Evolutionary conservation across 106 monocot species (phyloP).

Genomic region (Dendrobium officinale): DNA sequence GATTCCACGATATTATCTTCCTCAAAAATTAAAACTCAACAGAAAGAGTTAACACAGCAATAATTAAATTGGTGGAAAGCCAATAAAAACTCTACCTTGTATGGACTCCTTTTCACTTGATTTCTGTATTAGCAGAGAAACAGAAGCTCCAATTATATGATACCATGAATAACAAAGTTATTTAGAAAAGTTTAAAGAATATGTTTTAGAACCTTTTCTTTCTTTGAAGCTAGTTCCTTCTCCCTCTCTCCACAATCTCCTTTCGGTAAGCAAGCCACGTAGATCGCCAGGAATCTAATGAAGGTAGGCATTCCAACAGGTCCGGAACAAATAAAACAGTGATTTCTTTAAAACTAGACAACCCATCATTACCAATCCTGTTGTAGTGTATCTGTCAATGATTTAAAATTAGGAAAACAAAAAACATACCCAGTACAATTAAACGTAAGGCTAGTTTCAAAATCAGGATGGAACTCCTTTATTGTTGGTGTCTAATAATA

Average conservation of each 20-base stretch:
- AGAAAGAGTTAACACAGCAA: background rate
- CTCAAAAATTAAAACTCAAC: background rate
- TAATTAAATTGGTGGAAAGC: background rate
- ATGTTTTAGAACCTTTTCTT: conserved; percentile 37
- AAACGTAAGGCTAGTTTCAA: background rate
- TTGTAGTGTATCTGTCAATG: conserved; percentile 79
- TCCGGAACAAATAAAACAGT: conserved; percentile 84
- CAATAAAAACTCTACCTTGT: conserved; percentile 28
- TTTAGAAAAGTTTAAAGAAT: background rate
- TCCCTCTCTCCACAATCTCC: conserved; percentile 38
- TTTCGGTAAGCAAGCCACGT: conserved; percentile 57
- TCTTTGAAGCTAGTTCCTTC: conserved; percentile 19
- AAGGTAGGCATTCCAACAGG: conserved; percentile 72
- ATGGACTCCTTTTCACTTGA: conserved; percentile 30
- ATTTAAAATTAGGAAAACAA: background rate
- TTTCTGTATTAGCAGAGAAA: conserved; percentile 24
- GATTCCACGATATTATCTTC: background rate
- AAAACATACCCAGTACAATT: background rate
- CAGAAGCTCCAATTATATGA: background rate
- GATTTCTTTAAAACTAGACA: conserved; percentile 83
- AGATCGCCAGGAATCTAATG: conserved; percentile 76
- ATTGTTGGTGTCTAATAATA: background rate
- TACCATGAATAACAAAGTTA: background rate
- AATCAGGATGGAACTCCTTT: background rate
- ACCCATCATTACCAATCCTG: conserved; percentile 74